Percentiles rank a stretch among this genome's conserved stretches.
phyloP scores from a whole-genome alignment of 2,329 filamentous ascomycete genomes.

The Camptophora hylomeconis region DNA sequence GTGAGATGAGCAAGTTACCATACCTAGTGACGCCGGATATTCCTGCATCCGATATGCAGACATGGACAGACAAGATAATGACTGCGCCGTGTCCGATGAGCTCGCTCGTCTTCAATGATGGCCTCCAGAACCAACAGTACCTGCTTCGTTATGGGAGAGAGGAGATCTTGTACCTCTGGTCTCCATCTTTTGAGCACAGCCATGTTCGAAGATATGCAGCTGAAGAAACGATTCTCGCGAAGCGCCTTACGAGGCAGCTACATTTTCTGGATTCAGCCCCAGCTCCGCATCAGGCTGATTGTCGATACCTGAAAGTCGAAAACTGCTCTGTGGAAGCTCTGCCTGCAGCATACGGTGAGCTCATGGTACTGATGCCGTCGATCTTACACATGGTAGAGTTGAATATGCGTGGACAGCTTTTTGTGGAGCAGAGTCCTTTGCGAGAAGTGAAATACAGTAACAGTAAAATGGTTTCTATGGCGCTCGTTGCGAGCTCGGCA shows the following conservation, averaged over 20 bases:
- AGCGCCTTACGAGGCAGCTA: conserved; percentile 21
- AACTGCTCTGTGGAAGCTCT: conserved; percentile 13
- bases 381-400: conserved; percentile 14
- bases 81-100: no score
- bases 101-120: not conserved
- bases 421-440: conserved; percentile 9
- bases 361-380: conserved; percentile 13
- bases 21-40: conserved; percentile 11
- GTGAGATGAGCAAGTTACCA: conserved; percentile 4
- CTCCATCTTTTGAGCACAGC: no score
- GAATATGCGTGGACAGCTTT: conserved; percentile 7
- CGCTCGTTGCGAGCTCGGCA: conserved; percentile 4
- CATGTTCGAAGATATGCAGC: no score
- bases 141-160: conserved; percentile 2
- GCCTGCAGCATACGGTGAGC: conserved; percentile 7
- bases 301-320: no score
- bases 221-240: conserved; percentile 9
- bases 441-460: conserved; percentile 5
- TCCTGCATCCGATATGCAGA: conserved; percentile 1
- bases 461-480: not conserved
- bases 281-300: no score
- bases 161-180: conserved; percentile 6
- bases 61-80: no score
- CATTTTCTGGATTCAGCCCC: no score
- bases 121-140: conserved; percentile 1